phyloP scores from a whole-genome alignment of 495 filamentous ascomycete species.

The Annulohypoxylon stygium region DNA sequence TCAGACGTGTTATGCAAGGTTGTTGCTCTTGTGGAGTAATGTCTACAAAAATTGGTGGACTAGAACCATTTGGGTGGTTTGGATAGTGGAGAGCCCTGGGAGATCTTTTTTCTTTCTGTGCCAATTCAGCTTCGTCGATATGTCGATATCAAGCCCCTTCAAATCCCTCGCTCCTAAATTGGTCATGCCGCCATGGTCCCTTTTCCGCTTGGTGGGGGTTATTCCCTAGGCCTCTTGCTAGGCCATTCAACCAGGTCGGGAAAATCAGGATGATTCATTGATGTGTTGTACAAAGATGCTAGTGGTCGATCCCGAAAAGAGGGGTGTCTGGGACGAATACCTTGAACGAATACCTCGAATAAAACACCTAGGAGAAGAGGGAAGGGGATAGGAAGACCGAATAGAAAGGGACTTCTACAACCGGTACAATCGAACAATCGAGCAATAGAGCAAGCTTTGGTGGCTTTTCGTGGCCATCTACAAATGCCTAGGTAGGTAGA shows the following conservation, averaged over 20 bases:
- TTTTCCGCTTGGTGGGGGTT: conserved; percentile 40
- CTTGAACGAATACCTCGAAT: no score
- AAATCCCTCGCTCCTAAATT: conserved; percentile 17
- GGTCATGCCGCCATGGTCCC: conserved; percentile 34
- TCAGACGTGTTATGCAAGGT: conserved; percentile 43
- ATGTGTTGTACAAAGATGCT: conserved; percentile 47
- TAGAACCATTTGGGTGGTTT: conserved; percentile 10
- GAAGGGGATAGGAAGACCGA: conserved; percentile 14
- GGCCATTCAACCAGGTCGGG: conserved; percentile 45
- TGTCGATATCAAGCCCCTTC: conserved; percentile 14
- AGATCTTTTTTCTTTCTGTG: conserved; percentile 14
- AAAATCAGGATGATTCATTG: conserved; percentile 49
- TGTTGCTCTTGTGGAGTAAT: conserved; percentile 29
- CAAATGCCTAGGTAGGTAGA: not conserved
- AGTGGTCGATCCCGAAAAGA: conserved; percentile 47
- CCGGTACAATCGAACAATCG: conserved; percentile 25
- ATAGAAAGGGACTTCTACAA: conserved; percentile 8
- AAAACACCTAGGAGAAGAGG: conserved; percentile 9
- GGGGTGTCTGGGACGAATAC: conserved; percentile 43
- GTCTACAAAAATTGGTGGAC: conserved; percentile 18
- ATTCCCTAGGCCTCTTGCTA: conserved; percentile 11
- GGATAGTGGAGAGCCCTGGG: conserved; percentile 27
- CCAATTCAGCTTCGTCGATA: conserved; percentile 32
- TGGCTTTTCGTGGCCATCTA: conserved; percentile 20
- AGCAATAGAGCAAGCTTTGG: conserved; percentile 21